Evolutionary conservation across 2,329 filamentous ascomycete genomes (phyloP).

Genomic region (Trichoderma aggressivum): DNA sequence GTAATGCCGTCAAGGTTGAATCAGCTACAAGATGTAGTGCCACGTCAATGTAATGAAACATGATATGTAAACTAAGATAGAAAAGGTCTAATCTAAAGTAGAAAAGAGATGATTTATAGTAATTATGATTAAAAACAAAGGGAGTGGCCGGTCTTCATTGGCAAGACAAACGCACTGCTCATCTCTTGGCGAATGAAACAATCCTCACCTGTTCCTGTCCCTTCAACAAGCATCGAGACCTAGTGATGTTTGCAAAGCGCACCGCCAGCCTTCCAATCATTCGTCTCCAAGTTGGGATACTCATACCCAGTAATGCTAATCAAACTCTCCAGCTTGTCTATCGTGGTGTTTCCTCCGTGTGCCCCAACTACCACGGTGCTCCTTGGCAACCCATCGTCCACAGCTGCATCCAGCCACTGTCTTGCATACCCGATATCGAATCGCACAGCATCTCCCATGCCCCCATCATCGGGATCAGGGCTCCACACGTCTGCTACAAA

Average conservation of each 20-base stretch:
- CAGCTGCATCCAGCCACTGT: conserved; percentile 29
- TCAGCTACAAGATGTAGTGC: background rate
- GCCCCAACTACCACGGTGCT: background rate
- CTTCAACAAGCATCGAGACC: background rate
- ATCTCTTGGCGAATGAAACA: background rate
- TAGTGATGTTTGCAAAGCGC: background rate
- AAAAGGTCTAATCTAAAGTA: background rate
- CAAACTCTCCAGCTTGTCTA: background rate
- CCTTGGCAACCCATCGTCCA: conserved; percentile 17
- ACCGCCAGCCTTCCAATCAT: background rate
- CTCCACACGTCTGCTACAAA: background rate
- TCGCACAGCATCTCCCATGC: background rate
- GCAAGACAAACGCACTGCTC: background rate
- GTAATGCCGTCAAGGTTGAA: background rate
- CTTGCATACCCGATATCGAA: conserved; percentile 20
- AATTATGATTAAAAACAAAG: background rate
- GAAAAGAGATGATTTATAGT: background rate
- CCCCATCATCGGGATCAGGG: background rate
- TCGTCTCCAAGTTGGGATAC: background rate
- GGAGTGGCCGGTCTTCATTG: background rate
- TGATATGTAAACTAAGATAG: background rate
- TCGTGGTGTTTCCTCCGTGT: background rate
- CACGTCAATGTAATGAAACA: background rate
- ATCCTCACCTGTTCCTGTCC: background rate
- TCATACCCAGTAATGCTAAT: background rate